Base-by-base conservation (phyloP, 371 early-diverging fungal genomes). In the Blakeslea trispora region DNA sequence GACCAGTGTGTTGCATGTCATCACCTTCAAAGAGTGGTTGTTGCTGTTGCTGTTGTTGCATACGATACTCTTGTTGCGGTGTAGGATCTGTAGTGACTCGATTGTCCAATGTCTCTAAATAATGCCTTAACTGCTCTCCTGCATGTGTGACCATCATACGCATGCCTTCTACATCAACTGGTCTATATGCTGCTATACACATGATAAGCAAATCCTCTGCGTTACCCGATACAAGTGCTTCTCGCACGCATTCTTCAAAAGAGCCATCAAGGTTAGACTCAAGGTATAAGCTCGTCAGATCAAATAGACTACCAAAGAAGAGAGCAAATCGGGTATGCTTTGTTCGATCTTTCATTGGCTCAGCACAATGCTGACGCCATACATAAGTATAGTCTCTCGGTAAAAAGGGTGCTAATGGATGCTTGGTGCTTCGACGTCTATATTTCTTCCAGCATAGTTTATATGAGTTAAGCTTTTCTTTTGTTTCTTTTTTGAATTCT, bases 371-470 rank as follows among this genome's bases (percentile, higher is more conserved):
- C 5, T 19, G 28, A 24, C 80, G 61, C 80, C 80, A 79, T 15
- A 74, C 46, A 47, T 51, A 64, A 5, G 72, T 71, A 50, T 66
- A 79, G 19, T 71, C 72, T 59, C 80, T 59, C 24, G 80, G 80
- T 31, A 80, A 53, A 64, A 80, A 80, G 0, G 80, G 80, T 3
- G 80, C 80, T 21, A 76, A 49, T 3, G 80, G 80, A 50, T 69
- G 58, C 47, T 73, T 76, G 1, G 80, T 80, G 37, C 75, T 76
- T 55, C 80, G 65, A 39, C 80, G 48, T 37, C 77, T 67, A 45
- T 76, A 80, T 80, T 75, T 80, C 75, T 78, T 50, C 23, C 7
- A 40, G 9, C 11, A 28, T 28, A 28, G 28, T 28, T 28, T 28
- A 28, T 28, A 7, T 28, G 3, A 28, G 28, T 28, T 28, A 5